Conservation (phyloP, 352 stramenopile species). For the Globisporangium canariense region DNA sequence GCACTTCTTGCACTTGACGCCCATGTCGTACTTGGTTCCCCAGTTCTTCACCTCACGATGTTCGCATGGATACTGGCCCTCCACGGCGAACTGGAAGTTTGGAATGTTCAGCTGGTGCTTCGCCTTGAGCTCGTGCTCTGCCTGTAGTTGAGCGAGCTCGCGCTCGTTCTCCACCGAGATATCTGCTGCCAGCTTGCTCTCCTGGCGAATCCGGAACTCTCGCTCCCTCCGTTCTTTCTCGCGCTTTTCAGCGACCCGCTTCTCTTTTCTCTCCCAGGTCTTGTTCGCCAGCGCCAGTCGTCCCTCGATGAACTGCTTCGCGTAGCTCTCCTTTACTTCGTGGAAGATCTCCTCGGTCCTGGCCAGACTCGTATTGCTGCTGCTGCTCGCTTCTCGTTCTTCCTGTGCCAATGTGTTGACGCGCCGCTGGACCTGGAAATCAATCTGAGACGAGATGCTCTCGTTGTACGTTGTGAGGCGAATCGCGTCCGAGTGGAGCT, state of each 20-base stretch:
- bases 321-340: conserved; percentile 56
- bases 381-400: neutral
- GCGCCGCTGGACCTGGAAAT: conserved; percentile 58
- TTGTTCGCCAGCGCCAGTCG: conserved; percentile 60
- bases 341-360: conserved; percentile 19
- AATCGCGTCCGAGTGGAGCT: conserved; percentile 54
- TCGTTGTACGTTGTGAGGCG: conserved; percentile 70
- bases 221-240: conserved; percentile 44
- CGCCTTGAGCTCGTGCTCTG: conserved; percentile 21
- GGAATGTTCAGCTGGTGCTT: conserved; percentile 50
- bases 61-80: conserved; percentile 46
- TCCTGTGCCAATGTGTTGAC: conserved; percentile 30
- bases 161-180: conserved; percentile 32
- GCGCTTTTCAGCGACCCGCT: conserved; percentile 40
- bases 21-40: conserved; percentile 59
- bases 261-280: conserved; percentile 67
- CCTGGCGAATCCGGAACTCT: conserved; percentile 47
- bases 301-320: conserved; percentile 47
- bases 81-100: conserved; percentile 45
- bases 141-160: conserved; percentile 29
- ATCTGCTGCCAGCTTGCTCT: conserved; percentile 37
- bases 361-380: neutral
- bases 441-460: conserved; percentile 54
- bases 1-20: conserved; percentile 57
- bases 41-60: conserved; percentile 61